phyloP scores from a whole-genome alignment of 2,329 filamentous ascomycete species.

The Penicillium sp. region DNA sequence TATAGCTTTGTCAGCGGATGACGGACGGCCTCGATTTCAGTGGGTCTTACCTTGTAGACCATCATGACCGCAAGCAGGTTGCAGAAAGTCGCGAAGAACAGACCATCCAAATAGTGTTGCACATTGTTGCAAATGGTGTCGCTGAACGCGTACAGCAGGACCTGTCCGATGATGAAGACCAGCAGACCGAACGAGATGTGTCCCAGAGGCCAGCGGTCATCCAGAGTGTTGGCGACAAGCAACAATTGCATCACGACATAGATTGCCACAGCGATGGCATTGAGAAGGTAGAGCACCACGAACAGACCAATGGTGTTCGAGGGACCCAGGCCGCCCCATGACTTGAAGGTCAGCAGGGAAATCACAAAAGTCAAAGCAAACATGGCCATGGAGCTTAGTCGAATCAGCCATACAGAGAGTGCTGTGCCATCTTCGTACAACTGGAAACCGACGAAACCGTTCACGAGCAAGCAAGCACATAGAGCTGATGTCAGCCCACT shows the following conservation, averaged over 20 bases:
- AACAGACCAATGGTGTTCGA: slow-evolving; percentile 88
- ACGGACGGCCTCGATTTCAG: not conserved
- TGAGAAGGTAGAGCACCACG: slow-evolving; percentile 87
- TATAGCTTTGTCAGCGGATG: slow-evolving; percentile 45
- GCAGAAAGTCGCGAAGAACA: slow-evolving; percentile 92
- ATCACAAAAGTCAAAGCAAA: slow-evolving; percentile 87
- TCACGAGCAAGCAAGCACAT: slow-evolving; percentile 87
- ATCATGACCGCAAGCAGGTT: slow-evolving; percentile 98
- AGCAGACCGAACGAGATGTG: slow-evolving; percentile 88
- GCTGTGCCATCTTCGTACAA: slow-evolving; percentile 96
- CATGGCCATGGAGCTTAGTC: slow-evolving; percentile 74
- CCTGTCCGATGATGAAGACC: slow-evolving; percentile 90
- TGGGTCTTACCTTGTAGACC: slow-evolving; percentile 82
- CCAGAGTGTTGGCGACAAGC: slow-evolving; percentile 83
- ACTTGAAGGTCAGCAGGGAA: slow-evolving; percentile 88
- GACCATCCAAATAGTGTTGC: slow-evolving; percentile 88
- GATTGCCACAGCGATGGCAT: slow-evolving; percentile 80
- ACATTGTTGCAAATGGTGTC: slow-evolving; percentile 78
- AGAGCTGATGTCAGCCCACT: slow-evolving; percentile 82
- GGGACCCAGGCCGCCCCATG: slow-evolving; percentile 81
- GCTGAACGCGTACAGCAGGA: slow-evolving; percentile 89
- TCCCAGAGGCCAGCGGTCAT: slow-evolving; percentile 93
- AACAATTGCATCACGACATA: slow-evolving; percentile 88
- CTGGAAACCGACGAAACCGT: slow-evolving; percentile 98
- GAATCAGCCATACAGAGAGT: slow-evolving; percentile 89